Percentiles rank a stretch among this genome's conserved stretches.
Evolutionary conservation across 352 stramenopile genomes (phyloP).

Genomic region (Globisporangium orthogonon): DNA sequence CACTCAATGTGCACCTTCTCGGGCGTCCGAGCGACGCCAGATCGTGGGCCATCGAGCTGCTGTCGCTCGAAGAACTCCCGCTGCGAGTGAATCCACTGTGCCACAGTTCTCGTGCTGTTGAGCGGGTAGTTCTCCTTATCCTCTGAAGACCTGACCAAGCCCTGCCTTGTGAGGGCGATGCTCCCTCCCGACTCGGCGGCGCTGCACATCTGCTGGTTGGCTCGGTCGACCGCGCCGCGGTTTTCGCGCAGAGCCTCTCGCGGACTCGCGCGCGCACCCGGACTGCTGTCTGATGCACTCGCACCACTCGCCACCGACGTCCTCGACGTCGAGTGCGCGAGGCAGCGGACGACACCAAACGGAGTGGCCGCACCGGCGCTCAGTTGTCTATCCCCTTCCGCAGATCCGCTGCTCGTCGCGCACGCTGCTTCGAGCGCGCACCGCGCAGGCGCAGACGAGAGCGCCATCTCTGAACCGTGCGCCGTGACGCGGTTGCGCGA

Average conservation of each 20-base stretch:
- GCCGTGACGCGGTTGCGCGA: constrained; percentile 1
- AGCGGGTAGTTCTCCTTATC: not conserved
- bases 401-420: not conserved
- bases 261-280: not conserved
- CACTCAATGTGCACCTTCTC: constrained; percentile 37
- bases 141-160: not conserved
- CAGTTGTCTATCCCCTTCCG: not conserved
- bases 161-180: too few relatives aligned
- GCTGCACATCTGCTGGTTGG: too few relatives aligned
- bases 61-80: not conserved
- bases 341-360: constrained; percentile 5
- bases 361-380: not conserved
- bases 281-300: not conserved
- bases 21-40: too few relatives aligned
- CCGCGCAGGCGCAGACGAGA: constrained; percentile 3
- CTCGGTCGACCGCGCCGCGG: too few relatives aligned
- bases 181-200: too few relatives aligned
- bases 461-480: constrained; percentile 6
- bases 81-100: not conserved
- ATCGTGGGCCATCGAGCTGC: not conserved
- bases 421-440: not conserved
- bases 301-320: not conserved
- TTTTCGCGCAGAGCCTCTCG: not conserved
- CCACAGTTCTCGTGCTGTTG: not conserved
- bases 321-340: not conserved